These are phyloP conservation scores for Prunus yedoensis DNA, from an alignment of 331 rosid species.

Conservation along the genomic window DNA sequence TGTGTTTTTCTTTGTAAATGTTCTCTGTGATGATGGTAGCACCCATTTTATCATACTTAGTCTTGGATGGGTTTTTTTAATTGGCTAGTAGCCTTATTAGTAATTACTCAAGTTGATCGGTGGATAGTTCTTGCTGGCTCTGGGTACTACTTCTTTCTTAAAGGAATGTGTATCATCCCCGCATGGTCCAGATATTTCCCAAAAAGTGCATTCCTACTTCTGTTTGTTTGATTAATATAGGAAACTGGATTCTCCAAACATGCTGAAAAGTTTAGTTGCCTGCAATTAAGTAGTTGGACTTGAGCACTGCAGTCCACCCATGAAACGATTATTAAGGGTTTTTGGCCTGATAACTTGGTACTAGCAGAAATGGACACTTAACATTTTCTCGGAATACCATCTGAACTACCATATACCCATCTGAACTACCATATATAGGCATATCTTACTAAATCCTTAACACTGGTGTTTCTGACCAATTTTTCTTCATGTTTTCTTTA, in stretches of 20 bases:
- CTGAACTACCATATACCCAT: background rate
- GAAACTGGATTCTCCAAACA: background rate
- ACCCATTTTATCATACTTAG: background rate
- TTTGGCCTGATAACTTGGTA: background rate
- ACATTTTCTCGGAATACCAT: constrained; percentile 1
- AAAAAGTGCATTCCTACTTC: background rate
- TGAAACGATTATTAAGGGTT: background rate
- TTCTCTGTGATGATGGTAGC: constrained; percentile 5
- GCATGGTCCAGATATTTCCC: constrained; percentile 1
- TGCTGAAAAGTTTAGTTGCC: background rate
- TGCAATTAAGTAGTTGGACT: constrained; percentile 4
- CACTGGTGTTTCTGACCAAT: background rate
- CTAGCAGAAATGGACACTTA: background rate
- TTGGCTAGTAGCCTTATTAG: constrained; percentile 2
- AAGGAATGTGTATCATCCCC: constrained; percentile 1
- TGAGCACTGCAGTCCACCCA: background rate
- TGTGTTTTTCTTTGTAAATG: constrained; percentile 6
- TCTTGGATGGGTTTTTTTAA: background rate
- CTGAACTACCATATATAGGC: background rate
- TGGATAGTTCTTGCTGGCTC: background rate
- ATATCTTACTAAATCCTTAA: background rate
- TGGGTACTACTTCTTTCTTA: background rate
- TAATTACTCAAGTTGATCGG: background rate
- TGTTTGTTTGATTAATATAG: background rate
- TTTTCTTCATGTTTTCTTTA: background rate